Evolutionary conservation across 2,329 filamentous ascomycete species (phyloP).

Genomic region (Claviceps pusilla): DNA sequence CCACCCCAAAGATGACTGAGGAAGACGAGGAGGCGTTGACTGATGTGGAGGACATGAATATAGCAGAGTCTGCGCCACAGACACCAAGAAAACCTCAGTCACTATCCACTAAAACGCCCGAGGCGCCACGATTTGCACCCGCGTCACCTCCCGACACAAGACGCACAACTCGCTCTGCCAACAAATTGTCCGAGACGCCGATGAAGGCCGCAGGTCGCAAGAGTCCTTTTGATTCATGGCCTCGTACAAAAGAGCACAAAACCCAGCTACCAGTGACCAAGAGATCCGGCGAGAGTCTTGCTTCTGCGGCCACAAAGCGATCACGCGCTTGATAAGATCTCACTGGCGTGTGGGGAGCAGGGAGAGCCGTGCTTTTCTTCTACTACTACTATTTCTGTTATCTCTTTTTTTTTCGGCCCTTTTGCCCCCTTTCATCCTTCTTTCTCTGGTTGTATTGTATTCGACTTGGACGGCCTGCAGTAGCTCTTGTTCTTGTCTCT

Average conservation of each 20-base stretch:
- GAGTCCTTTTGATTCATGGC: conserved; percentile 55
- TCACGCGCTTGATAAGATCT: conserved; percentile 16
- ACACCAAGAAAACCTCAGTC: conserved; percentile 23
- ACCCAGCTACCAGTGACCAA: conserved; percentile 31
- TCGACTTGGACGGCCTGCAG: background rate
- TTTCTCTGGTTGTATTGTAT: background rate
- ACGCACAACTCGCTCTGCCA: conserved; percentile 41
- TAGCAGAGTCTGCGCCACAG: conserved; percentile 14
- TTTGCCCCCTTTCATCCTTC: background rate
- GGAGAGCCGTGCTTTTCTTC: background rate
- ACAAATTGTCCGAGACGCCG: conserved; percentile 33
- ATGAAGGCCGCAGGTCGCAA: conserved; percentile 24
- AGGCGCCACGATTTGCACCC: conserved; percentile 40
- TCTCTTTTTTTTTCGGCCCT: background rate
- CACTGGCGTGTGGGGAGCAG: background rate
- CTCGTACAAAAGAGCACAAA: conserved; percentile 43
- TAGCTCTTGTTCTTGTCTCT: background rate
- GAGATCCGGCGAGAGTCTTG: conserved; percentile 22
- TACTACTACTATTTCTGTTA: background rate
- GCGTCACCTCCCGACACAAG: conserved; percentile 48
- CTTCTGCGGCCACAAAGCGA: conserved; percentile 20
- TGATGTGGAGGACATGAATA: conserved; percentile 38
- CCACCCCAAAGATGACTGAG: conserved; percentile 30
- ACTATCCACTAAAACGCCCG: conserved; percentile 29
- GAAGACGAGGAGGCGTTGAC: conserved; percentile 44